These are phyloP conservation scores for Letharia lupina DNA, from an alignment of 495 filamentous ascomycete genomes.

Conservation along the genomic window DNA sequence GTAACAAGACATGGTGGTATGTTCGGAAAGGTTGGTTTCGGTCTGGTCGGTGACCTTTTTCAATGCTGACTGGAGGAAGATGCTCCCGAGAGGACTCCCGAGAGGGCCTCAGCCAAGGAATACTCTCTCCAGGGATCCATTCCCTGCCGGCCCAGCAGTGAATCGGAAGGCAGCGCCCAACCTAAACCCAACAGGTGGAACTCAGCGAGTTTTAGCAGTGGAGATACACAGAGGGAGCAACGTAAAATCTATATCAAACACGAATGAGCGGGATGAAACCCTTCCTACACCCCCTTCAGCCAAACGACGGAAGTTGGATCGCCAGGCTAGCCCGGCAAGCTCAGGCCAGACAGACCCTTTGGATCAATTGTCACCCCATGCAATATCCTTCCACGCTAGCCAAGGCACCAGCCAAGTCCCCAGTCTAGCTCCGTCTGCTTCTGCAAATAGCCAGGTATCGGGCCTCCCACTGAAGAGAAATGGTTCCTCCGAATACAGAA, in stretches of 20 bases:
- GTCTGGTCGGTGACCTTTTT: neutral
- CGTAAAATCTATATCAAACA: conserved; percentile 5
- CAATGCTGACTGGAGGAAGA: conserved; percentile 1
- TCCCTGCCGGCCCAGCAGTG: neutral
- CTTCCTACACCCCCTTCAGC: conserved; percentile 4
- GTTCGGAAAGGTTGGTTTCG: neutral
- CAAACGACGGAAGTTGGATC: conserved; percentile 19
- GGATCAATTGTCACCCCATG: conserved; percentile 5
- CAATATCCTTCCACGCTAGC: conserved; percentile 7
- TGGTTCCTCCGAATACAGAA: conserved; percentile 11
- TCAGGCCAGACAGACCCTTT: conserved; percentile 13
- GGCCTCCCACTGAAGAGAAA: conserved; percentile 7
- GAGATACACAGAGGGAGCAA: conserved; percentile 15
- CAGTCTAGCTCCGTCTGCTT: neutral
- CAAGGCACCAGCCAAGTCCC: neutral
- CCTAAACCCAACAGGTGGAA: neutral
- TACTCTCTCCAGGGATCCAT: conserved; percentile 11
- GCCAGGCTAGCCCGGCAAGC: conserved; percentile 5
- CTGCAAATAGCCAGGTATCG: conserved; percentile 8
- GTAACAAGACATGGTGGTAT: conserved; percentile 5
- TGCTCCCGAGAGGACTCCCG: conserved; percentile 3
- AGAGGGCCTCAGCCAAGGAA: conserved; percentile 14
- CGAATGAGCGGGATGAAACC: neutral
- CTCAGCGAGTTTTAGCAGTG: conserved; percentile 7
- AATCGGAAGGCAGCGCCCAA: conserved; percentile 4